Evolutionary conservation across 306 rosid genomes (phyloP).

Genomic region (Fagus sylvatica): DNA sequence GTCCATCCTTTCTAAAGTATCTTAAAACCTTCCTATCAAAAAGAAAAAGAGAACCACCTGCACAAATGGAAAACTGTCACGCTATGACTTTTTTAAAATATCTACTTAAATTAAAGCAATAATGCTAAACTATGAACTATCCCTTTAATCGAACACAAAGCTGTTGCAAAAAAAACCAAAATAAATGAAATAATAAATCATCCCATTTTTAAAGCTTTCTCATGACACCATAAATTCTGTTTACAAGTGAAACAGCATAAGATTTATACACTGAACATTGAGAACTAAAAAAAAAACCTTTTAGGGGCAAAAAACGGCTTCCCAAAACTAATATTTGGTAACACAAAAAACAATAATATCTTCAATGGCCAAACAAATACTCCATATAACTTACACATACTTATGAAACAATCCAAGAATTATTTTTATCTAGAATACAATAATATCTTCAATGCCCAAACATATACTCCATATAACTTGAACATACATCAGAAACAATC

Average conservation of each 20-base stretch:
- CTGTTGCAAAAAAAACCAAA: too few species aligned
- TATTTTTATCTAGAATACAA: not conserved
- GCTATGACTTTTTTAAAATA: not conserved
- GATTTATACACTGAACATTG: not conserved
- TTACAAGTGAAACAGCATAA: not conserved
- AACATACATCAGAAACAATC: not conserved
- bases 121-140: not conserved
- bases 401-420: not conserved
- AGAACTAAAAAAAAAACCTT: not conserved
- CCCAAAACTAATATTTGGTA: not conserved
- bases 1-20: conserved; percentile 92
- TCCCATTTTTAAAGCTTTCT: too few species aligned
- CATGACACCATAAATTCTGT: not conserved
- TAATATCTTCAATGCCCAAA: not conserved
- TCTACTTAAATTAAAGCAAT: not conserved
- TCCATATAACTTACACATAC: not conserved
- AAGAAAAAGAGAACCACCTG: conserved; percentile 89
- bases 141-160: not conserved
- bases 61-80: conserved; percentile 28
- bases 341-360: not conserved
- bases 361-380: not conserved
- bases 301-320: not conserved
- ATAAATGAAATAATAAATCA: too few species aligned
- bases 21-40: conserved; percentile 89
- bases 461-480: not conserved